Percentiles rank a stretch among this genome's conserved stretches.
phyloP scores from a whole-genome alignment of 495 filamentous ascomycete species.

The Penicillium longicatenatum region DNA sequence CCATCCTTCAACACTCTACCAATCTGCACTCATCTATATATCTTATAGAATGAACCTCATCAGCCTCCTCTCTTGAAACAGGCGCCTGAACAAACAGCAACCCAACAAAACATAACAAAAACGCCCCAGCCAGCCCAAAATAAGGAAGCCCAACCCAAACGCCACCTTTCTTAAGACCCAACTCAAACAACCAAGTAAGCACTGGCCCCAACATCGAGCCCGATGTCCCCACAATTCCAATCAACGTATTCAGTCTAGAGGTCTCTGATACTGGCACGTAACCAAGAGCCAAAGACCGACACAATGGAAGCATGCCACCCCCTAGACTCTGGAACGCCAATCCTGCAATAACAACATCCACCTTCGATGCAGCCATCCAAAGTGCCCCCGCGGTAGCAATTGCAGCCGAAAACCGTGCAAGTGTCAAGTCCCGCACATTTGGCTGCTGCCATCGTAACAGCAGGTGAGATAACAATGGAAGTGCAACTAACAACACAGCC shows the following conservation, averaged over 20 bases:
- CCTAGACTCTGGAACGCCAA: conserved; percentile 2
- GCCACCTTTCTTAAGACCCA: not conserved
- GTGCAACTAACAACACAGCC: not conserved
- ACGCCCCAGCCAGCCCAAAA: conserved; percentile 3
- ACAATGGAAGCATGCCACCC: not conserved
- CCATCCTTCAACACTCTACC: not conserved
- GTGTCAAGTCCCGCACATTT: not conserved
- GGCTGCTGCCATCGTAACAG: not conserved
- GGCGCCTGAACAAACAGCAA: not conserved
- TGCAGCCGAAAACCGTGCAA: not conserved
- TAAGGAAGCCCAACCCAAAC: conserved; percentile 3
- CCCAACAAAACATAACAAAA: not conserved
- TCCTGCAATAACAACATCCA: not conserved
- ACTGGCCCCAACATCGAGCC: conserved; percentile 3
- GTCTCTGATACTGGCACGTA: not conserved
- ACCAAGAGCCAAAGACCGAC: not conserved
- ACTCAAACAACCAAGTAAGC: conserved; percentile 5
- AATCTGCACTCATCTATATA: not conserved
- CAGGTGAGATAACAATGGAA: not conserved
- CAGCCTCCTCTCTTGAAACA: not conserved
- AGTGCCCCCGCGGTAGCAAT: not conserved
- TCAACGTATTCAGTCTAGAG: conserved; percentile 1
- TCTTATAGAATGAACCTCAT: not conserved
- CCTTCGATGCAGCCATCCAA: not conserved
- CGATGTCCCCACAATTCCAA: conserved; percentile 1